These are phyloP conservation scores for Prinsepia uniflora DNA, from an alignment of 306 rosid species.

Conservation along the genomic window DNA sequence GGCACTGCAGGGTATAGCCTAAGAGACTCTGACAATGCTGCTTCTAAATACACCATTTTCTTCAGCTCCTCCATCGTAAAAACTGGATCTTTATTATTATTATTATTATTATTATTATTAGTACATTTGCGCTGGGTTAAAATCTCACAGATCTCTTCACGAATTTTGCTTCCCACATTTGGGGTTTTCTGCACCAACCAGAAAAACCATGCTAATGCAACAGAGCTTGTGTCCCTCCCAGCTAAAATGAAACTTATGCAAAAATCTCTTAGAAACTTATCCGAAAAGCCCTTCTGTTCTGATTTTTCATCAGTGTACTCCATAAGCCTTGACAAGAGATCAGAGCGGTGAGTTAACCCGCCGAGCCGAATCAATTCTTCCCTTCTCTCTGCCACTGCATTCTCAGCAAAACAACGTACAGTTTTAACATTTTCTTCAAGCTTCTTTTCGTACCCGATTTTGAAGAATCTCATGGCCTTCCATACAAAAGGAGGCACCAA, in stretches of 20 bases:
- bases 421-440: conserved; percentile 25
- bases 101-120: neutral
- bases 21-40: conserved; percentile 42
- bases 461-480: conserved; percentile 31
- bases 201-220: conserved; percentile 50
- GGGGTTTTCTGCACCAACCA: conserved; percentile 36
- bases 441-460: conserved; percentile 32
- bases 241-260: conserved; percentile 42
- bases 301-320: neutral
- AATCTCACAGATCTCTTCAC: conserved; percentile 22
- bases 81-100: neutral
- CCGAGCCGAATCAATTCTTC: conserved; percentile 18
- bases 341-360: conserved; percentile 13
- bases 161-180: conserved; percentile 26
- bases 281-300: neutral
- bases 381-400: conserved; percentile 20
- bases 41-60: conserved; percentile 43
- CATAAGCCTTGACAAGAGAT: conserved; percentile 40
- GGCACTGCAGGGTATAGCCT: conserved; percentile 49
- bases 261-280: conserved; percentile 36
- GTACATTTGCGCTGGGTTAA: neutral
- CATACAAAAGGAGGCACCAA: conserved; percentile 34
- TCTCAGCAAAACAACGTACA: conserved; percentile 32
- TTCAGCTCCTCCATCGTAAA: conserved; percentile 36
- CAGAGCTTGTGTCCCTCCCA: conserved; percentile 52